Base-by-base conservation (phyloP, 2,329 filamentous ascomycete genomes). In the Xylariaceae sp. region DNA sequence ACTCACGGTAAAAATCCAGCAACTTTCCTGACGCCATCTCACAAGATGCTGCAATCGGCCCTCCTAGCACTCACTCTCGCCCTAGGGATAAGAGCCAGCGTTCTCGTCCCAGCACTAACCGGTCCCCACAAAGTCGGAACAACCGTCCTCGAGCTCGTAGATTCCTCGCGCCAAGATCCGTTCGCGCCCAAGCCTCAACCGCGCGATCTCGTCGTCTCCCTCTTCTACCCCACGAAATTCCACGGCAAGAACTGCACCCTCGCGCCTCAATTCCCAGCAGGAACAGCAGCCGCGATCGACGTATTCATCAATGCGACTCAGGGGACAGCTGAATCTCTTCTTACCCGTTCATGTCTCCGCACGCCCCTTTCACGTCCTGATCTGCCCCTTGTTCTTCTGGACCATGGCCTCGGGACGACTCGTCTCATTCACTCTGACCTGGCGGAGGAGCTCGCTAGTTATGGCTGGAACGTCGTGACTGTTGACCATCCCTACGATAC, bases 401-500 rank as follows among this genome's bases (percentile, higher is more conserved):
- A 77, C 0, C 75, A 79, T 1, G 80, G 78, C 2, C 71, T 75
- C 35, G 76, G 75, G 2, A 74, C 74, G 4, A 75, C 76, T 0
- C 71, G 79, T 0, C 66, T 78, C 0, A 51, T 79, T 1, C 78
- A 82, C 63, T 73, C 69, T 3, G 74, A 73, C 4, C 72, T 77
- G 59, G 77, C 78, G 1, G 73, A 74, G 2, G 74, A 77, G 2
- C 70, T 83, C 2, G 77, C 79, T 0, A 78, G 76, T 13, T 70
- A 75, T 4, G 80, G 80, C 0, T 78, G 75, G 53, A 70, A 75
- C 0, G 76, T 83, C 2, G 69, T 80, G 10, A 70, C 78, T 0
- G 69, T 83, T 23, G 81, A 83, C 58, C 80, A 82, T 54, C 74
- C 80, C 0, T 76, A 77, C 52, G 79, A 82, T 52, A 72, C 75